These are phyloP conservation scores for Talaromyces sp. DNA, from an alignment of 2,329 filamentous ascomycete genomes.

Conservation along the genomic window DNA sequence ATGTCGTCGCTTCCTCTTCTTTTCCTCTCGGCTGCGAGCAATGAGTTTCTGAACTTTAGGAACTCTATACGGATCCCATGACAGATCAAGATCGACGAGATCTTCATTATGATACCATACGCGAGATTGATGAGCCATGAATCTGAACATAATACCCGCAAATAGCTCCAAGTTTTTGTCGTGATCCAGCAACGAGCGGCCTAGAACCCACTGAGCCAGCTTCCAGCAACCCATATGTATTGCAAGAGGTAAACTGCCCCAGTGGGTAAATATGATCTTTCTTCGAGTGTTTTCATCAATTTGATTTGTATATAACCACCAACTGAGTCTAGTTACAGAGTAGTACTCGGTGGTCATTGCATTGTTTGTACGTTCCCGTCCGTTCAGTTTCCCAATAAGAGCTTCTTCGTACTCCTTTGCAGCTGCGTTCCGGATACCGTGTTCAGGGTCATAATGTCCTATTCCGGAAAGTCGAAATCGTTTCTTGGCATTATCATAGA, in stretches of 20 bases:
- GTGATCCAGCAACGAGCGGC: neutral
- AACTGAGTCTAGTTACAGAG: too few relatives aligned
- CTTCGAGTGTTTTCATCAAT: too few relatives aligned
- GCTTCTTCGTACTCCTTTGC: neutral
- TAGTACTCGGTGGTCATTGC: too few relatives aligned
- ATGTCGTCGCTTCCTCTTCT: neutral
- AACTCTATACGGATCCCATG: constrained; percentile 2
- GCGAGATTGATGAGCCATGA: neutral
- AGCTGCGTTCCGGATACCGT: neutral
- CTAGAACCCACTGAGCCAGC: constrained; percentile 1
- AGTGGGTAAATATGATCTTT: neutral
- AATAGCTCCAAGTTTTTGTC: constrained; percentile 3
- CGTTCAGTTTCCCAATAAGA: neutral
- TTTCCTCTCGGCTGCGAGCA: neutral
- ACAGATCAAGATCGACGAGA: neutral
- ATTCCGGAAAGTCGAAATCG: neutral
- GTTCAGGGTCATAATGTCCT: neutral
- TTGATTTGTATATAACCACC: neutral
- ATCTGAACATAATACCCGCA: neutral
- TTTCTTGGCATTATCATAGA: neutral
- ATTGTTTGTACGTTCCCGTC: too few relatives aligned
- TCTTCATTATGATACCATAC: neutral
- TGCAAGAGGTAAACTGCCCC: neutral
- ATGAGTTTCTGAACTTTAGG: neutral
- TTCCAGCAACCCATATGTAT: constrained; percentile 12